A percentile compares a stretch with the other conserved stretches of the same genome.
Evolutionary conservation across 208 protist species (phyloP).

Genomic region (Trypanosoma scelopori): DNA sequence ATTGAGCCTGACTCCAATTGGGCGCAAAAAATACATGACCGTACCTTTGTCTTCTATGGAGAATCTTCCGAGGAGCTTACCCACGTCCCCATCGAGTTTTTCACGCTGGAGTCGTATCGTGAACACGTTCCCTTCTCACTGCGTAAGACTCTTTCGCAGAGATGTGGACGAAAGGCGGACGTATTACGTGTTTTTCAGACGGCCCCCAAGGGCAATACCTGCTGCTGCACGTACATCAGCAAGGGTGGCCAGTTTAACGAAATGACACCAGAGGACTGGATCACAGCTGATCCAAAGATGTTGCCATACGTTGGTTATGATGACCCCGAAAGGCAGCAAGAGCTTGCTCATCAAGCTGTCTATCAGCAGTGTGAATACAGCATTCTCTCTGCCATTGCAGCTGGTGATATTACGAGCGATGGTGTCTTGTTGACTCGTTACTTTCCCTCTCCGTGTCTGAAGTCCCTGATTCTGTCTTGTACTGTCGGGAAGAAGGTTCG

Average conservation of each 20-base stretch:
- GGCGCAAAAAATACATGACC: conserved; percentile 43
- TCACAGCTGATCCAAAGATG: conserved; percentile 68
- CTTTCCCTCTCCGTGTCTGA: conserved; percentile 91
- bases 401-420: conserved; percentile 90
- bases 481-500: conserved; percentile 78
- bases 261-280: conserved; percentile 87
- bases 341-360: conserved; percentile 70
- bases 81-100: conserved; percentile 92
- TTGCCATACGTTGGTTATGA: conserved; percentile 62
- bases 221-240: conserved; percentile 82
- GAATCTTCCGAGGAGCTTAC: conserved; percentile 75
- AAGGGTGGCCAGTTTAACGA: conserved; percentile 90
- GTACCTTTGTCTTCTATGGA: conserved; percentile 90
- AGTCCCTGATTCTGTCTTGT: conserved; percentile 88
- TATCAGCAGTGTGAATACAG: conserved; percentile 91
- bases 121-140: conserved; percentile 86
- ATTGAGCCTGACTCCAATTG: conserved; percentile 81
- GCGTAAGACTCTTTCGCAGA: conserved; percentile 78
- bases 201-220: conserved; percentile 65
- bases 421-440: conserved; percentile 90
- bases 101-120: conserved; percentile 90
- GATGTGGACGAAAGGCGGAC: conserved; percentile 57
- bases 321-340: conserved; percentile 73
- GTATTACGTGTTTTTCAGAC: conserved; percentile 80
- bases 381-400: conserved; percentile 87